Percentiles rank a stretch among this genome's conserved stretches.
These are phyloP conservation scores for Jamesozyma piceae DNA, from an alignment of 805 yeast genomes.

Conservation along the genomic window DNA sequence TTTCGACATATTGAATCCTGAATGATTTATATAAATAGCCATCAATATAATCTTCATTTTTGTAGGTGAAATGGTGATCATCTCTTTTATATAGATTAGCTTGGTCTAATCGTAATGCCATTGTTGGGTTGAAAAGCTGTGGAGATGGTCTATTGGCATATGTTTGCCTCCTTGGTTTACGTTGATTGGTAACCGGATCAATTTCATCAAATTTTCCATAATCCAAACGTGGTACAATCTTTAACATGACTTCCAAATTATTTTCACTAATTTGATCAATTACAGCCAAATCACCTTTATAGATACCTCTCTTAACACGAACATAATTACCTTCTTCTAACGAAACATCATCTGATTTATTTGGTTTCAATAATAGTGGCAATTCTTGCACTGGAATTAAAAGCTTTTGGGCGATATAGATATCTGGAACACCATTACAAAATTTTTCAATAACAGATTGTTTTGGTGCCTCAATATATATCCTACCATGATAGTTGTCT, in stretches of 20 bases:
- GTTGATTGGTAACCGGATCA: slow-evolving; percentile 43
- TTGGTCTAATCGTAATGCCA: slow-evolving; percentile 78
- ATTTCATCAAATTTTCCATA: slow-evolving; percentile 60
- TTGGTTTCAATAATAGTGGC: slow-evolving; percentile 85
- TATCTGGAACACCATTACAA: slow-evolving; percentile 79
- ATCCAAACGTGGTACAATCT: slow-evolving; percentile 86
- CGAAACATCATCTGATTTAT: slow-evolving; percentile 77
- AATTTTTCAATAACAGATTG: slow-evolving; percentile 88
- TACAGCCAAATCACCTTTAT: slow-evolving; percentile 85
- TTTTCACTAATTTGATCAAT: slow-evolving; percentile 90
- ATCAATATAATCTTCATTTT: slow-evolving; percentile 80
- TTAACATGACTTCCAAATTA: slow-evolving; percentile 90
- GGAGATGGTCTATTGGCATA: slow-evolving; percentile 73
- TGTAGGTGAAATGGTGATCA: slow-evolving; percentile 58
- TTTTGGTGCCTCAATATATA: slow-evolving; percentile 89
- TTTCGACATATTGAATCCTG: slow-evolving; percentile 69
- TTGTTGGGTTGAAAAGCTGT: slow-evolving; percentile 76
- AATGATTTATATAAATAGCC: slow-evolving; percentile 85
- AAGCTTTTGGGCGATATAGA: slow-evolving; percentile 63
- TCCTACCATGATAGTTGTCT: slow-evolving; percentile 84
- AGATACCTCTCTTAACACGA: slow-evolving; percentile 81
- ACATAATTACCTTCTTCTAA: slow-evolving; percentile 89
- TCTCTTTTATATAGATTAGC: slow-evolving; percentile 61
- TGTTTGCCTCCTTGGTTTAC: slow-evolving; percentile 42
- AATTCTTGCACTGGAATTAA: slow-evolving; percentile 93